phyloP scores from a whole-genome alignment of 331 rosid species.

The Malus hybrid region DNA sequence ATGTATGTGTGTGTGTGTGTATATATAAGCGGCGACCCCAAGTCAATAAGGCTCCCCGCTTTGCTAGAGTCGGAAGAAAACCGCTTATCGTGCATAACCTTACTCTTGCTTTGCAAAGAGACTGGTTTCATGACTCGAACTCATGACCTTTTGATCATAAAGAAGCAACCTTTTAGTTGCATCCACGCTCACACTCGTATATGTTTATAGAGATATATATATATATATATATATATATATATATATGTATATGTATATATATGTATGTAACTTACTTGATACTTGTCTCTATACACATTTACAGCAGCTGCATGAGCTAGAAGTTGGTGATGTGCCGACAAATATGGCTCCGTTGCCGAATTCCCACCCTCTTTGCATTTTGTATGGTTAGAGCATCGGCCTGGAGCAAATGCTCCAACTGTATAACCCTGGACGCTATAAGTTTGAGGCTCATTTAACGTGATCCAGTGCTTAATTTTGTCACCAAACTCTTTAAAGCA shows the following conservation, averaged over 20 bases:
- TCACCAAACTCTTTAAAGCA: conserved; percentile 10
- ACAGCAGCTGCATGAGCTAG: conserved; percentile 21
- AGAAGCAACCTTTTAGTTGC: too few species aligned
- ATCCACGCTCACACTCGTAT: too few species aligned
- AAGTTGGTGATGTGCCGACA: conserved; percentile 9
- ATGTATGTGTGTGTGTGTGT: background rate
- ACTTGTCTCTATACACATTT: background rate
- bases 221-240: too few species aligned
- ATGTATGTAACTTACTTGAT: background rate
- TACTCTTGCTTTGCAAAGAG: too few species aligned
- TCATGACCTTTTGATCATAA: too few species aligned
- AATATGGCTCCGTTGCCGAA: conserved; percentile 25
- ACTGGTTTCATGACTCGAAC: too few species aligned
- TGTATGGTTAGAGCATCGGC: conserved; percentile 20
- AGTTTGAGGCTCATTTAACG: conserved; percentile 13
- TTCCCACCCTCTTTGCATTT: conserved; percentile 15
- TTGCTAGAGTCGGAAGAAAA: too few species aligned
- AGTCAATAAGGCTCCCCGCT: too few species aligned
- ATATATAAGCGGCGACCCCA: background rate
- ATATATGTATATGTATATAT: too few species aligned
- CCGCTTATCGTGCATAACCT: too few species aligned
- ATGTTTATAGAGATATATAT: too few species aligned
- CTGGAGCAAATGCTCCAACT: conserved; percentile 13
- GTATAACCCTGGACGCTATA: background rate
- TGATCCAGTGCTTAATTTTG: conserved; percentile 13